phyloP scores from a whole-genome alignment of 2,329 filamentous ascomycete species.

The Stenocarpella maydis region DNA sequence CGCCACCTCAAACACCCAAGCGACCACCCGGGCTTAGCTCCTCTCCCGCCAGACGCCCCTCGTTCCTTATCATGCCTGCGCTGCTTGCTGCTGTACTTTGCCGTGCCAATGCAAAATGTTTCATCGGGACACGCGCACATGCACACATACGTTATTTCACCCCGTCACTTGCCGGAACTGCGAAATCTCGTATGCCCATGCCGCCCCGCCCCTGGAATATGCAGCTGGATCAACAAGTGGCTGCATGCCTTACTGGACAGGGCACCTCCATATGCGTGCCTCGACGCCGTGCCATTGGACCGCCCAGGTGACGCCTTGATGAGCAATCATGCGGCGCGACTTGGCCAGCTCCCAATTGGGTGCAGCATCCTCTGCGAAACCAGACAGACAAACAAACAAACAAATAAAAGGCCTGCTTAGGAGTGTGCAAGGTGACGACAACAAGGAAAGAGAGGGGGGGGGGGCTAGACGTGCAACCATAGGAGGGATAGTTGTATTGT shows the following conservation, averaged over 20 bases:
- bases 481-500: neutral
- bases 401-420: neutral
- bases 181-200: conserved; percentile 6
- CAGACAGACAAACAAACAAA: too few relatives aligned
- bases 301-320: conserved; percentile 19
- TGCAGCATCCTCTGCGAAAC: neutral
- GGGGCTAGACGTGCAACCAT: neutral
- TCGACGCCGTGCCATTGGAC: conserved; percentile 14
- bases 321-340: conserved; percentile 25
- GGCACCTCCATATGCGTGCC: neutral
- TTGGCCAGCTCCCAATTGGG: conserved; percentile 18
- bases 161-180: conserved; percentile 28
- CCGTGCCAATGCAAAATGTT: neutral
- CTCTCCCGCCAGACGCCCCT: neutral
- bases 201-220: conserved; percentile 7
- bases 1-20: neutral
- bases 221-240: conserved; percentile 11
- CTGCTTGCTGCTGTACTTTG: neutral
- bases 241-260: conserved; percentile 9
- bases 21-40: neutral
- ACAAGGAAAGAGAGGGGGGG: neutral
- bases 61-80: neutral
- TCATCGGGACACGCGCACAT: neutral
- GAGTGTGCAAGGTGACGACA: neutral
- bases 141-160: neutral